These are phyloP conservation scores for Diplodia sapinea DNA, from an alignment of 2,329 filamentous ascomycete genomes.

Conservation along the genomic window DNA sequence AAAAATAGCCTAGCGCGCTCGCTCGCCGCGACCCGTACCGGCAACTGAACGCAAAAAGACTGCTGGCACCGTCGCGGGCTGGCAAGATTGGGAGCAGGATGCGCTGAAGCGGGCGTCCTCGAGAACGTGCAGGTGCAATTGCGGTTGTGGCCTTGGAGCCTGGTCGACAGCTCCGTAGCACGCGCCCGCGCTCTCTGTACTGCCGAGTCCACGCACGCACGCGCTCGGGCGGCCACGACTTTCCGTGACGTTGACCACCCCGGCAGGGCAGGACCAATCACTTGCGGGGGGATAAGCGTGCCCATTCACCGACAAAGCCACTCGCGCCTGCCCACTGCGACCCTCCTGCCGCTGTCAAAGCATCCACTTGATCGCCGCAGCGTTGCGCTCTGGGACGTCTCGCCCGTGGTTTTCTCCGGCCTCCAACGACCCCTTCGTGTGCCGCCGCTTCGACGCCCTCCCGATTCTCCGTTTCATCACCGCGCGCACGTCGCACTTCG, in stretches of 20 bases:
- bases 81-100: neutral
- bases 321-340: constrained; percentile 19
- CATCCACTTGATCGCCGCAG: constrained; percentile 27
- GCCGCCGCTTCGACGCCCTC: constrained; percentile 26
- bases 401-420: constrained; percentile 15
- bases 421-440: constrained; percentile 11
- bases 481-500: constrained; percentile 12
- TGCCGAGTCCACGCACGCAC: constrained; percentile 27
- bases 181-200: constrained; percentile 10
- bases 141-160: constrained; percentile 1
- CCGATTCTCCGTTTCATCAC: constrained; percentile 13
- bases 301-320: constrained; percentile 30
- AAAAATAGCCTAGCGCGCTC: constrained; percentile 26
- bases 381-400: constrained; percentile 19
- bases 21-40: neutral
- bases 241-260: constrained; percentile 3
- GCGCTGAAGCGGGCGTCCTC: neutral
- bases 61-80: neutral
- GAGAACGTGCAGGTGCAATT: neutral
- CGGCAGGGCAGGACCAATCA: constrained; percentile 2
- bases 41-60: neutral
- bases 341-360: constrained; percentile 27
- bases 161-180: constrained; percentile 9
- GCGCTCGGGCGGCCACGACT: constrained; percentile 18
- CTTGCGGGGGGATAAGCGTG: constrained; percentile 10